Evolutionary conservation across 257 asterid genomes (phyloP), one percentile per base, ranked within the genome.

Genomic region (Plantago major): DNA sequence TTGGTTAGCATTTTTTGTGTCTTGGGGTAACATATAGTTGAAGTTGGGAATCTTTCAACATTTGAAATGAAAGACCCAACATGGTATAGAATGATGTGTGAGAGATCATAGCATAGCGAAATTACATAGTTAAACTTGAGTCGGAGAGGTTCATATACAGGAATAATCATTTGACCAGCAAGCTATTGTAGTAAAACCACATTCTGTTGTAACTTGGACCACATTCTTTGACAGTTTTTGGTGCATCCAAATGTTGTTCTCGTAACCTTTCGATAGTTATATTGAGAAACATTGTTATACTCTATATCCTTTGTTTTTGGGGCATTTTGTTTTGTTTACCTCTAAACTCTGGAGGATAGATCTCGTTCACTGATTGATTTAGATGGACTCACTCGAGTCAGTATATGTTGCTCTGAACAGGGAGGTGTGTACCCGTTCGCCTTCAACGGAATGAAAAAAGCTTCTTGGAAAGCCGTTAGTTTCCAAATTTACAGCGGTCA

Each of bases 1-100:
- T 44, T 66, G 63, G 69, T 55, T 64, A 69, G 58, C 81, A 80
- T 78, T 78, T 82, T 80, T 79, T n/a, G 33, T 74, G 65, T 77
- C 67, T 64, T 51, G 70, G 60, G 71, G 71, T 53, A 58, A 64
- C 72, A 33, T 71, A 55, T 63, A 73, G 72, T 62, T 59, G 46
- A 37, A 59, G 19, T 70, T 59, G 78, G 65, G 59, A 40, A 65
- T 55, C 68, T 51, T 51, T 70, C 57, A 59, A 70, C 74, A 64
- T 49, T 60, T 64, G 71, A 46, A 53, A 64, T 48, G 66, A 59
- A 63, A 66, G 50, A 55, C 57, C 46, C 46, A 6, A 52, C 60
- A 40, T 69, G 67, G 79, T 63, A 74, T 74, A 76, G 82, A 59
- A 69, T 63, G 80, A 66, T 71, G 76, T 55, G 80, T 65, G 67